Percentiles rank a stretch among this genome's conserved stretches.
These are phyloP conservation scores for Microascus cirrosus DNA, from an alignment of 2,329 filamentous ascomycete species.

Conservation along the genomic window DNA sequence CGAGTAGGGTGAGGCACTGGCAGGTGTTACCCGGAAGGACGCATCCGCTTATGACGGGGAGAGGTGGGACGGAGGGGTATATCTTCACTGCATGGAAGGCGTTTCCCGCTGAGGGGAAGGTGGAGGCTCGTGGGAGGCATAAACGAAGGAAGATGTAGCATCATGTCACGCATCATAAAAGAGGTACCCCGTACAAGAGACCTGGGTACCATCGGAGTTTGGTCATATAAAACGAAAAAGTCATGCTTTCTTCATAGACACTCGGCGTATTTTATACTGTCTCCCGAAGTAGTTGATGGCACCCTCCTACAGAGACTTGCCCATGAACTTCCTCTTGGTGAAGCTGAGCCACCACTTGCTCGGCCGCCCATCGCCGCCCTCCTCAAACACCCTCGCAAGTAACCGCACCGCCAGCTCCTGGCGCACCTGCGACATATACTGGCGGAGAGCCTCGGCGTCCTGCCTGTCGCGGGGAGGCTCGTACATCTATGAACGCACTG, in stretches of 20 bases:
- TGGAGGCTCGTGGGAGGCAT: conserved; percentile 72
- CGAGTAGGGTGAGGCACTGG: conserved; percentile 66
- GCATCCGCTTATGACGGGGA: conserved; percentile 85
- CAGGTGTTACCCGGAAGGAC: conserved; percentile 87
- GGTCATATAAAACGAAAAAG: not conserved
- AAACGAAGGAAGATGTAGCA: conserved; percentile 51
- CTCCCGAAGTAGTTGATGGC: too few relatives aligned
- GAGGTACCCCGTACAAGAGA: too few relatives aligned
- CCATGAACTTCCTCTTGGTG: conserved; percentile 99
- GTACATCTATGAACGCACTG: conserved; percentile 52
- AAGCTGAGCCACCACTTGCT: conserved; percentile 98
- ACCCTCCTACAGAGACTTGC: conserved; percentile 62
- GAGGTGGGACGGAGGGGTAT: conserved; percentile 82
- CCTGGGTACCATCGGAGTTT: not conserved
- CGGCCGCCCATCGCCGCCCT: conserved; percentile 49
- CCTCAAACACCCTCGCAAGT: conserved; percentile 73
- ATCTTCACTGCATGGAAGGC: conserved; percentile 77
- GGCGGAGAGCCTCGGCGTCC: conserved; percentile 76
- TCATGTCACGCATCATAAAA: not conserved
- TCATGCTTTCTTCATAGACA: not conserved
- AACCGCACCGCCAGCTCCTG: conserved; percentile 81
- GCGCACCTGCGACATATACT: conserved; percentile 85
- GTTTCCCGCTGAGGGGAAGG: conserved; percentile 64
- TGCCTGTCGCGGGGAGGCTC: conserved; percentile 78
- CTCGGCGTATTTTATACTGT: not conserved